Conservation (phyloP, 495 filamentous ascomycete genomes). For the Daldinia vernicosa region DNA sequence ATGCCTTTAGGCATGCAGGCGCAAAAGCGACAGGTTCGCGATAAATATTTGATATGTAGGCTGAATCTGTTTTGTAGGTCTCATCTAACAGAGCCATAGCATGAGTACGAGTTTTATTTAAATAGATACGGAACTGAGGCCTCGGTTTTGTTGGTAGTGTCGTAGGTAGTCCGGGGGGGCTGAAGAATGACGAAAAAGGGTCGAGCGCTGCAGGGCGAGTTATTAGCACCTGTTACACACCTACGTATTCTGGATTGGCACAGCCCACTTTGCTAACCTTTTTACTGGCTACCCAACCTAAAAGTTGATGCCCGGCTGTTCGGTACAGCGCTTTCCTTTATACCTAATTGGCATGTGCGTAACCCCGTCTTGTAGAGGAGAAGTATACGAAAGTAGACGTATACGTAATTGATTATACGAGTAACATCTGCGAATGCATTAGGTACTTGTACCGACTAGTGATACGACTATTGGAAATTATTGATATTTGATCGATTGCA, state of each 20-base stretch:
- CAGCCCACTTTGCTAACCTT: constrained; percentile 26
- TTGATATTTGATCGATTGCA: constrained; percentile 2
- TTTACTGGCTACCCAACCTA: background rate
- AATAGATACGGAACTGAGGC: constrained; percentile 6
- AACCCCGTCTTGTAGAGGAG: constrained; percentile 23
- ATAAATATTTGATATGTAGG: constrained; percentile 15
- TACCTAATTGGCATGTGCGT: background rate
- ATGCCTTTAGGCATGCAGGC: constrained; percentile 37
- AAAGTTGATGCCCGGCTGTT: constrained; percentile 24
- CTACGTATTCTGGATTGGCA: constrained; percentile 12
- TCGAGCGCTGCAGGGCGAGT: constrained; percentile 10
- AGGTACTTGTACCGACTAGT: no score
- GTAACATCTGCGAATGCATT: background rate
- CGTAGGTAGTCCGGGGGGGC: background rate
- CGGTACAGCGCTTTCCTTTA: constrained; percentile 21
- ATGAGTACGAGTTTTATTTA: constrained; percentile 17
- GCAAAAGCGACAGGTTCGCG: constrained; percentile 9
- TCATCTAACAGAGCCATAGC: constrained; percentile 43
- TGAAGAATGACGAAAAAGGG: constrained; percentile 27
- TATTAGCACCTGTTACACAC: background rate
- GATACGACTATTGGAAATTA: background rate
- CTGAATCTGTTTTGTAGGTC: constrained; percentile 17
- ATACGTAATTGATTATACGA: background rate
- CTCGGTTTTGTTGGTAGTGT: background rate
- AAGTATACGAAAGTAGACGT: background rate